Percentiles rank a stretch among this genome's conserved stretches.
Evolutionary conservation across 73 alveolate species (phyloP).

Genomic region (Diophrys appendiculata): DNA sequence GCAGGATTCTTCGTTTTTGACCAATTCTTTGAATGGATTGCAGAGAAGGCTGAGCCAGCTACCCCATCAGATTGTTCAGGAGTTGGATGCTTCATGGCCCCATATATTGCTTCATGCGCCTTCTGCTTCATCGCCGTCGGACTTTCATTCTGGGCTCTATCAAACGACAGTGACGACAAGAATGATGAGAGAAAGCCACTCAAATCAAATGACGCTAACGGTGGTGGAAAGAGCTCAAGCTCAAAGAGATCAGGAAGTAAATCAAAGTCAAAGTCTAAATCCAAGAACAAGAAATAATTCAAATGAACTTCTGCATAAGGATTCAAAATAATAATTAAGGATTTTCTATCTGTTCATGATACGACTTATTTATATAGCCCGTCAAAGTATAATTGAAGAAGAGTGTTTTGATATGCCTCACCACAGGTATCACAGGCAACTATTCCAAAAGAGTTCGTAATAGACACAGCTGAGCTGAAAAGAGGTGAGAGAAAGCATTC

Average conservation of each 20-base stretch:
- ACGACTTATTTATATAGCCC: too few relatives aligned
- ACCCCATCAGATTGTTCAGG: conserved; percentile 8
- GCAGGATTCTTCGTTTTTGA: conserved; percentile 16
- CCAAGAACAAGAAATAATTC: too few relatives aligned
- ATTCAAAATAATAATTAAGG: too few relatives aligned
- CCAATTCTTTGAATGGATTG: conserved; percentile 11
- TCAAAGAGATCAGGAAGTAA: not conserved
- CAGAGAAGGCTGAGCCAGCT: conserved; percentile 27
- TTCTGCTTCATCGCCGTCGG: conserved; percentile 11
- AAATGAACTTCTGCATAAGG: too few relatives aligned
- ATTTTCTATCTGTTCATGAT: too few relatives aligned
- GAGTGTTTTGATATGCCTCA: conserved; percentile 3
- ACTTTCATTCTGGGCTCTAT: not conserved
- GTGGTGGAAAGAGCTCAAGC: not conserved
- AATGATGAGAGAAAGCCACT: conserved; percentile 11
- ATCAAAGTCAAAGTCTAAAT: not conserved
- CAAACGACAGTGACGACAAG: not conserved
- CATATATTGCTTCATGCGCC: conserved; percentile 13
- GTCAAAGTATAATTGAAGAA: conserved; percentile 3
- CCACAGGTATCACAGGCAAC: conserved; percentile 6
- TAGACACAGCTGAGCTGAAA: not conserved
- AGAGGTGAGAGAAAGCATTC: not conserved
- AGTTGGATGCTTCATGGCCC: conserved; percentile 7
- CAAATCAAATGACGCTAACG: not conserved
- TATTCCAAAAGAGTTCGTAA: not conserved